Percentiles rank a stretch among this genome's conserved stretches.
Conservation (phyloP, 257 asterid genomes). For the Rhazya stricta region DNA sequence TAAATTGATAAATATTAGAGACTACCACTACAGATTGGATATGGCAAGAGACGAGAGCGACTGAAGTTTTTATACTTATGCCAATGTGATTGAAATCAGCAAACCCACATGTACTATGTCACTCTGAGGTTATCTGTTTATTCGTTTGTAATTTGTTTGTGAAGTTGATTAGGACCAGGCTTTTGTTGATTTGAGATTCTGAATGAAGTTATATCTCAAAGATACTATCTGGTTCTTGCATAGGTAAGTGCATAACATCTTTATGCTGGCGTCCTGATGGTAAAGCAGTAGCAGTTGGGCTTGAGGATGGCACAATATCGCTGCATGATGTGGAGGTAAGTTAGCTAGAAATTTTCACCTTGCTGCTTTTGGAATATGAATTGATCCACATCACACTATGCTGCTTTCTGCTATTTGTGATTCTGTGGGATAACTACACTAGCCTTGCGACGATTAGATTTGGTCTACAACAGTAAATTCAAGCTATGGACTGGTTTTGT, state of each 20-base stretch:
- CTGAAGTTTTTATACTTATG: background rate
- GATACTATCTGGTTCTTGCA: slow-evolving; percentile 9
- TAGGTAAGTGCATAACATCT: slow-evolving; percentile 76
- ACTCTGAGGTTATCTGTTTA: background rate
- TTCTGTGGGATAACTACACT: background rate
- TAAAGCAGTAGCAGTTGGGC: slow-evolving; percentile 87
- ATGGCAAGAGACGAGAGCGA: background rate
- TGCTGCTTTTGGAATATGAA: slow-evolving; percentile 2
- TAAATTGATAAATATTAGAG: background rate
- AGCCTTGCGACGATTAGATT: background rate
- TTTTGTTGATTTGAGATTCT: background rate
- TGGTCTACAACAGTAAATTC: background rate
- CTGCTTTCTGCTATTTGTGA: background rate
- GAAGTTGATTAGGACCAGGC: background rate
- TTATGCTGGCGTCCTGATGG: slow-evolving; percentile 99
- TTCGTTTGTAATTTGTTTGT: background rate
- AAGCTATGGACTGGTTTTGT: background rate
- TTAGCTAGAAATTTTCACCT: slow-evolving; percentile 6
- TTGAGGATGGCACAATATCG: slow-evolving; percentile 83
- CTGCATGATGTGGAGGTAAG: slow-evolving; percentile 95
- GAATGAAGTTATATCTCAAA: background rate
- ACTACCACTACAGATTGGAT: background rate
- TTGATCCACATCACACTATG: background rate
- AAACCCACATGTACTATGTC: background rate
- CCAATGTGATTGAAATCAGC: background rate